Base-by-base conservation (phyloP, 148 eudicot species). In the Nepenthes gracilis region DNA sequence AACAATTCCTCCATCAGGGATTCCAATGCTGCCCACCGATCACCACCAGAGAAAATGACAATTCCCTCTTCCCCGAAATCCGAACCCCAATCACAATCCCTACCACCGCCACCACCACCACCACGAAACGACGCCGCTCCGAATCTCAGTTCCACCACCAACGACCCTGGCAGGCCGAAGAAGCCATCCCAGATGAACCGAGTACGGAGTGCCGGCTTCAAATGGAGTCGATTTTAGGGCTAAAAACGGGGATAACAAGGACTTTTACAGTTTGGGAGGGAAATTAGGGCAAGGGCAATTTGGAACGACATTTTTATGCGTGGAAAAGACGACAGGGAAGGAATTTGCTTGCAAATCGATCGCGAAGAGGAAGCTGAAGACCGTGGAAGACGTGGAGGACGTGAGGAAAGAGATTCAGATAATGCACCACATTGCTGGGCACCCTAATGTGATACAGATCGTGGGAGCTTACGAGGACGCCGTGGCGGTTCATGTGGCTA, bases 171-270 rank as follows among this genome's bases (percentile, higher is more conserved):
- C 48, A 9, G 15, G 35, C 9, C 66, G 12, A 37, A 32, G 53
- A 53, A 53, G 6, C 66, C 65, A 14, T 11, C 49, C 5, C 75
- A 73, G 38, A 67, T 43, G 10, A 64, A 67, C 13, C 70, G 78
- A 9, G 13, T 12, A 10, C 67, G 72, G 2, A 64, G 70, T 64
- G 54, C 50, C 45, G 81, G 78, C 2, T 74, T 1, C 67, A 64
- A 33, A 23, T 78, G 5, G 75, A 78, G 1, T 70, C 81, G 1
- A 78, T 78, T 13, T 43, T 78, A 0, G 78, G 81, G 11, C 33
- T 75, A 1, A 58, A 70, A 10, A 64, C 68, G 4, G 47, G 36
- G 10, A 58, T 54, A 64, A 63, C n/a, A 58, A 35, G 37, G 63
- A 58, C 6, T 2, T 48, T 12, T 70, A 57, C 56, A 57, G 14